phyloP scores from a whole-genome alignment of 2,329 filamentous ascomycete genomes.

The Fusarium sp. region DNA sequence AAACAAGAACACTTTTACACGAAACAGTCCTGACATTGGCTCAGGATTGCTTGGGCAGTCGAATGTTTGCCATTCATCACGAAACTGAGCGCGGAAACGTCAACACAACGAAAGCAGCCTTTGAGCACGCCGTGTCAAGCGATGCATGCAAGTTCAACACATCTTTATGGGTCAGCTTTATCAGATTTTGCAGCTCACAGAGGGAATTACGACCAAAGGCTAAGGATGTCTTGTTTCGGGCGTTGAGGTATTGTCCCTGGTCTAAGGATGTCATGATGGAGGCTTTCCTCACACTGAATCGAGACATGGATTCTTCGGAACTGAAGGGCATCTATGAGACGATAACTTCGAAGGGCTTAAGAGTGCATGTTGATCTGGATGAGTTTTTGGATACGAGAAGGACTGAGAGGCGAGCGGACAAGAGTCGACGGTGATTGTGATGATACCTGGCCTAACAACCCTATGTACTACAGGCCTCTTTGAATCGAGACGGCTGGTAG shows the following conservation, averaged over 20 bases:
- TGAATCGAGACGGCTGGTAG: not conserved
- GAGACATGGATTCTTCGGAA: constrained; percentile 60
- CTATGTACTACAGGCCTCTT: not conserved
- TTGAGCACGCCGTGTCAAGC: constrained; percentile 62
- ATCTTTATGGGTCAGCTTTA: constrained; percentile 62
- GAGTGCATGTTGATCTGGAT: constrained; percentile 64
- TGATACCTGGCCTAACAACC: too few species aligned
- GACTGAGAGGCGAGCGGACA: constrained; percentile 21
- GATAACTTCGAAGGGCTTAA: constrained; percentile 60
- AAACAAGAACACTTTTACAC: constrained; percentile 74
- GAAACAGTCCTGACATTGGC: constrained; percentile 58
- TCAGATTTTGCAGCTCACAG: constrained; percentile 58
- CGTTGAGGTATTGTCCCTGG: constrained; percentile 60
- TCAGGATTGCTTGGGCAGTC: constrained; percentile 57
- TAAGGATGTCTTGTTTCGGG: constrained; percentile 61
- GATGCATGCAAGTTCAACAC: constrained; percentile 54
- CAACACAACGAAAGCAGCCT: constrained; percentile 62
- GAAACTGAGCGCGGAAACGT: constrained; percentile 60
- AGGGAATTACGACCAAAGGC: constrained; percentile 54
- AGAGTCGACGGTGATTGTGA: constrained; percentile 6
- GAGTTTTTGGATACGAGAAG: constrained; percentile 56
- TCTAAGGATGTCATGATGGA: constrained; percentile 63
- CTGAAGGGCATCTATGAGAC: constrained; percentile 60
- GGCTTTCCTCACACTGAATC: constrained; percentile 58
- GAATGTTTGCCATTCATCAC: constrained; percentile 63